Percentiles rank a stretch among this genome's conserved stretches.
These are phyloP conservation scores for Candolleomyces efflorescens DNA, from an alignment of 768 basidiomycete species.

Conservation along the genomic window DNA sequence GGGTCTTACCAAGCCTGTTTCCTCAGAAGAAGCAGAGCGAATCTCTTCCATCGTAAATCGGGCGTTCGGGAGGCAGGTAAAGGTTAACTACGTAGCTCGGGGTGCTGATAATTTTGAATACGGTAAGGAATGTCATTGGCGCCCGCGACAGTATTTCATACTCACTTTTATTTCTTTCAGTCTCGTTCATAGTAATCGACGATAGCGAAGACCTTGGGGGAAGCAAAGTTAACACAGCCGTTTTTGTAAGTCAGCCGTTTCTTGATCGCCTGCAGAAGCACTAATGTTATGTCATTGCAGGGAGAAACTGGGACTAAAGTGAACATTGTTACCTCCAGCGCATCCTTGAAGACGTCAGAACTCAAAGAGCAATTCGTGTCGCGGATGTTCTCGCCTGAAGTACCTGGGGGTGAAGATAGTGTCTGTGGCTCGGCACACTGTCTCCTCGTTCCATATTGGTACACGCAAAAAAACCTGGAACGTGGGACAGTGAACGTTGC, in stretches of 20 bases:
- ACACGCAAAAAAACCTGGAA: constrained; percentile 26
- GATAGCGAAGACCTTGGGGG: constrained; percentile 30
- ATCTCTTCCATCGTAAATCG: constrained; percentile 26
- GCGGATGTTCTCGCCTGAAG: constrained; percentile 44
- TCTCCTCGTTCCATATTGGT: constrained; percentile 48
- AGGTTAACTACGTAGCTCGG: constrained; percentile 28
- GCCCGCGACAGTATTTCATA: too few species aligned
- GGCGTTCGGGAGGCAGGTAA: constrained; percentile 35
- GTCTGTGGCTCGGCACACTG: constrained; percentile 55
- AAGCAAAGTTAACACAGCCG: constrained; percentile 24
- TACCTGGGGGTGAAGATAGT: constrained; percentile 39
- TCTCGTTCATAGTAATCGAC: constrained; percentile 39
- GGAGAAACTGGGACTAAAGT: constrained; percentile 27
- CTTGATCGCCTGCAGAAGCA: background rate
- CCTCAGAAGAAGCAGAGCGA: constrained; percentile 24
- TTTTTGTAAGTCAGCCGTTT: constrained; percentile 27
- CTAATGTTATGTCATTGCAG: constrained; percentile 16
- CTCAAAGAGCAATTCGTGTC: constrained; percentile 37
- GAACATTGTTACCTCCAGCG: constrained; percentile 36
- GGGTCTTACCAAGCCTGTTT: constrained; percentile 18
- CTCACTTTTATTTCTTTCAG: constrained; percentile 16
- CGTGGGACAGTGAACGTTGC: constrained; percentile 34
- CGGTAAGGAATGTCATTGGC: background rate
- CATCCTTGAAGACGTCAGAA: constrained; percentile 18
- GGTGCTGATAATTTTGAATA: background rate